A percentile compares a stretch with the other conserved stretches of the same genome.
These are phyloP conservation scores for Spergularia azorica DNA, from an alignment of 179 eudicot species.

Conservation along the genomic window DNA sequence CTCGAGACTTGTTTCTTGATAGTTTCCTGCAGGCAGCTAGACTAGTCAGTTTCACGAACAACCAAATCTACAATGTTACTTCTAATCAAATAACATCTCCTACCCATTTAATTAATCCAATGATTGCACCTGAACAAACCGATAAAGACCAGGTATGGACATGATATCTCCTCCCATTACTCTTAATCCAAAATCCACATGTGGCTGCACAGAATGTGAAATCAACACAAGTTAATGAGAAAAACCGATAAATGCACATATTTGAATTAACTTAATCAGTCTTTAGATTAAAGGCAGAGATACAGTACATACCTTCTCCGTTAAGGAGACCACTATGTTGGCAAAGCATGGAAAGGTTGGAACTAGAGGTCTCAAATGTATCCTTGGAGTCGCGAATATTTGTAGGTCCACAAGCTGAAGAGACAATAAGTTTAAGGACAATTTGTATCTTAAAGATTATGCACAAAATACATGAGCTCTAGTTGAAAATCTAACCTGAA, in stretches of 20 bases:
- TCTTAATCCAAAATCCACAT: slow-evolving; percentile 82
- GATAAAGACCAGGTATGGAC: slow-evolving; percentile 92
- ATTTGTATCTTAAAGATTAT: slow-evolving; percentile 14
- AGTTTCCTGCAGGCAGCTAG: slow-evolving; percentile 52
- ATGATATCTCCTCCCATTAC: slow-evolving; percentile 86
- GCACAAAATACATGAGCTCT: not conserved
- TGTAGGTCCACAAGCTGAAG: slow-evolving; percentile 85
- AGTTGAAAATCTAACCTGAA: slow-evolving; percentile 57
- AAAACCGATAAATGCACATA: not conserved
- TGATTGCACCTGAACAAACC: slow-evolving; percentile 77
- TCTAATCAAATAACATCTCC: slow-evolving; percentile 19
- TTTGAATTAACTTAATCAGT: not conserved
- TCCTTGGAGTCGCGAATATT: slow-evolving; percentile 65
- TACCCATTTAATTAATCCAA: slow-evolving; percentile 27
- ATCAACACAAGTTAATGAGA: slow-evolving; percentile 15
- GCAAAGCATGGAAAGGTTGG: slow-evolving; percentile 89
- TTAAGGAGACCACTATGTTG: slow-evolving; percentile 59
- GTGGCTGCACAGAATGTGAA: slow-evolving; percentile 55
- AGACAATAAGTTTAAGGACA: slow-evolving; percentile 31
- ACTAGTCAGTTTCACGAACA: slow-evolving; percentile 25
- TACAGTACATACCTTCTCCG: slow-evolving; percentile 59
- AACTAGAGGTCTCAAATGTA: slow-evolving; percentile 81
- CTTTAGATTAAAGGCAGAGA: not conserved
- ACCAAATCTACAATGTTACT: slow-evolving; percentile 11
- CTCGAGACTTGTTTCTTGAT: slow-evolving; percentile 73